Conservation (phyloP, 2,329 filamentous ascomycete species). For the Colletotrichum cordylinicola region DNA sequence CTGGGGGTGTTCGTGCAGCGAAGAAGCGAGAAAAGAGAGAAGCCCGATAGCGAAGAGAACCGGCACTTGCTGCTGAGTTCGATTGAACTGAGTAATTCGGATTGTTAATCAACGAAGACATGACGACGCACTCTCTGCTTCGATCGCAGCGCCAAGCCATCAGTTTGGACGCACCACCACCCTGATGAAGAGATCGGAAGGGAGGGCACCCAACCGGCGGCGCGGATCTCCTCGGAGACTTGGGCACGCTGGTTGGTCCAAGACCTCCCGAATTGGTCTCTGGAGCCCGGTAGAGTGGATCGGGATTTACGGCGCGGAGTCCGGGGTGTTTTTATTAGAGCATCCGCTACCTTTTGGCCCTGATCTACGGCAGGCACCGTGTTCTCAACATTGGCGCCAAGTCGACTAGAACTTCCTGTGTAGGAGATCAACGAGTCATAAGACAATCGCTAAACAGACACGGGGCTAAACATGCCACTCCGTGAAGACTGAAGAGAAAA, state of each 20-base stretch:
- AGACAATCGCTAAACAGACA: not conserved
- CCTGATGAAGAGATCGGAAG: not conserved
- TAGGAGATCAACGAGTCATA: slow-evolving; percentile 3
- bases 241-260: not conserved
- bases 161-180: slow-evolving; percentile 6
- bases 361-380: not conserved
- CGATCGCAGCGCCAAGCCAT: slow-evolving; percentile 4
- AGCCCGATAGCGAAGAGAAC: not conserved
- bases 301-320: not conserved
- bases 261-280: not conserved
- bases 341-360: not conserved
- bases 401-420: not conserved
- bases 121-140: not conserved
- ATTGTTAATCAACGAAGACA: not conserved
- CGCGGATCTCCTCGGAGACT: not conserved
- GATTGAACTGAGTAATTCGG: not conserved
- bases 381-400: not conserved
- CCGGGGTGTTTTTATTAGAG: not conserved
- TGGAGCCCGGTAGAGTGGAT: not conserved
- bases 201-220: not conserved
- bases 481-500: not conserved
- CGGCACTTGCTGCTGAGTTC: not conserved
- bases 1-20: not conserved
- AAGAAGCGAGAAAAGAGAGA: not conserved
- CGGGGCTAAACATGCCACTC: not conserved